Evolutionary conservation across 2,329 filamentous ascomycete species (phyloP).

Genomic region (Blastomyces silverae): DNA sequence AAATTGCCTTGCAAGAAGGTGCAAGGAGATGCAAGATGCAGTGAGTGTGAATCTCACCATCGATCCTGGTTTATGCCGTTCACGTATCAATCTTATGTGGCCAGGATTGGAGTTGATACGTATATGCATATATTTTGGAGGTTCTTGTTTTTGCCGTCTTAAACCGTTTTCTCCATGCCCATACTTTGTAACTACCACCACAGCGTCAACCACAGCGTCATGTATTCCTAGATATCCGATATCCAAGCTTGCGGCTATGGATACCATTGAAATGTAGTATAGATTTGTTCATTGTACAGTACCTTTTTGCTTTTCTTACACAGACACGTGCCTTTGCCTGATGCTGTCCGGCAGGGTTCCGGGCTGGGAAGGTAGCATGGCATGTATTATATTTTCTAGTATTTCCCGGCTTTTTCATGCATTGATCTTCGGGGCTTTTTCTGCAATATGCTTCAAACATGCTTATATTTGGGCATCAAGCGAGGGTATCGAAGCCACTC

Average conservation of each 20-base stretch:
- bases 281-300: constrained; percentile 2
- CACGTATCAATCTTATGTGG: background rate
- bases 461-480: background rate
- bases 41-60: background rate
- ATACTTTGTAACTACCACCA: background rate
- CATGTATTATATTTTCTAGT: background rate
- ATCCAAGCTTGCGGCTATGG: background rate
- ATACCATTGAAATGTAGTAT: constrained; percentile 1
- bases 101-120: background rate
- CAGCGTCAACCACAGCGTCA: background rate
- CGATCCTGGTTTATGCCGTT: background rate
- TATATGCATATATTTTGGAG: background rate
- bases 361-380: background rate
- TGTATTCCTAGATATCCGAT: background rate
- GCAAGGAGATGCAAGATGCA: background rate
- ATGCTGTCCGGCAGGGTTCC: background rate
- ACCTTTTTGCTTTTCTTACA: background rate
- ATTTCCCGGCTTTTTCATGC: background rate
- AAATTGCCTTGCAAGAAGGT: background rate
- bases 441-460: background rate
- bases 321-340: background rate
- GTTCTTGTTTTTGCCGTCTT: background rate
- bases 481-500: background rate
- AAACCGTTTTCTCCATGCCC: background rate
- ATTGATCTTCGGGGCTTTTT: background rate